A percentile compares a stretch with the other conserved stretches of the same genome.
These are phyloP conservation scores for Aspergillus texensis DNA, from an alignment of 2,329 filamentous ascomycete genomes.

Conservation along the genomic window DNA sequence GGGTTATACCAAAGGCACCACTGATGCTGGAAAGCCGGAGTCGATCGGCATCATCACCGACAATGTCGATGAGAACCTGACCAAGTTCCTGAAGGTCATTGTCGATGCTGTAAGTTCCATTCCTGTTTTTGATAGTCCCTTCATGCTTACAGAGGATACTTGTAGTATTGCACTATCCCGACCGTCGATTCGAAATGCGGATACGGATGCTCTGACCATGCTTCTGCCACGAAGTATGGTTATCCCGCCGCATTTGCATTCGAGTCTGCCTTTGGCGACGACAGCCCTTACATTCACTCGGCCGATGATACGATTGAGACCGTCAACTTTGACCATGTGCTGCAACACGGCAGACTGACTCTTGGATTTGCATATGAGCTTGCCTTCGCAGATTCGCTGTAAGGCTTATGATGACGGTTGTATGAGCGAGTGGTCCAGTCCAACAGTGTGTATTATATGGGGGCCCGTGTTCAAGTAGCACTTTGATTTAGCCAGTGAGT, in stretches of 20 bases:
- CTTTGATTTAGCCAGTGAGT: accelerated
- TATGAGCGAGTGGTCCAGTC: neutral
- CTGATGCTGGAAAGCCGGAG: neutral
- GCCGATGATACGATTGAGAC: constrained; percentile 5
- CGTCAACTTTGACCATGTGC: constrained; percentile 6
- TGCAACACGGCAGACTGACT: constrained; percentile 4
- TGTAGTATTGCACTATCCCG: neutral
- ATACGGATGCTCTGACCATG: constrained; percentile 7
- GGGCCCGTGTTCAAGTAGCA: neutral
- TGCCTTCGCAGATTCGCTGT: constrained; percentile 3
- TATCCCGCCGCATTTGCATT: constrained; percentile 4
- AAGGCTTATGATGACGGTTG: neutral
- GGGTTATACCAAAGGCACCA: constrained; percentile 1
- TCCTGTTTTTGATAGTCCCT: neutral
- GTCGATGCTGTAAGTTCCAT: neutral
- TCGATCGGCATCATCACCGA: neutral
- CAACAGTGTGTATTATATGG: neutral
- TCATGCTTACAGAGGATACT: neutral
- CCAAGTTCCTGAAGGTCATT: constrained; percentile 5
- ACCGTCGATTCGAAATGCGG: constrained; percentile 2
- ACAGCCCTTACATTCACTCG: constrained; percentile 5
- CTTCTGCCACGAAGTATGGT: constrained; percentile 1
- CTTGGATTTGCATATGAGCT: constrained; percentile 9
- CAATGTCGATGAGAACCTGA: constrained; percentile 3
- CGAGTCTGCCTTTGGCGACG: constrained; percentile 3